A percentile compares a stretch with the other conserved stretches of the same genome.
These are phyloP conservation scores for Populus tomentosa DNA, from an alignment of 441 rosid genomes.

Conservation along the genomic window DNA sequence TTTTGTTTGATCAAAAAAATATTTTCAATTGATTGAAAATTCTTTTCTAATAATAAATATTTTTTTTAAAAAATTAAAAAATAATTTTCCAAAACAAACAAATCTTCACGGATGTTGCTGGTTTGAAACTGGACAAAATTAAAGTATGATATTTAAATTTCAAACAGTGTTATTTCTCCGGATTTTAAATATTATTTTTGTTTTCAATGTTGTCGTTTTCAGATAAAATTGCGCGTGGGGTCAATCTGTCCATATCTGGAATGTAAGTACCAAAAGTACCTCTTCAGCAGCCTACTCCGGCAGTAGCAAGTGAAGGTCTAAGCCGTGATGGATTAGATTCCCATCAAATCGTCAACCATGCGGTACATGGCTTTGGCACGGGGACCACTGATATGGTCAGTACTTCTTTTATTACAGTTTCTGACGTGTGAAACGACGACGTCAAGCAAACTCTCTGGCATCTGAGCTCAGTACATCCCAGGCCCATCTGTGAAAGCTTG, in stretches of 20 bases:
- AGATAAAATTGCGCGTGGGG: slow-evolving; percentile 13
- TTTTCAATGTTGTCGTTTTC: background rate
- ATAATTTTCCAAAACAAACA: too few relatives aligned
- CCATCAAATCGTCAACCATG: background rate
- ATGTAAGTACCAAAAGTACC: background rate
- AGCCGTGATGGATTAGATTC: background rate
- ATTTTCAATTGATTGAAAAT: too few relatives aligned
- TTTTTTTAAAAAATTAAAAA: too few relatives aligned
- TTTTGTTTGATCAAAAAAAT: too few relatives aligned
- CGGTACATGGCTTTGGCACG: background rate
- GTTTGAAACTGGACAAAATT: too few relatives aligned
- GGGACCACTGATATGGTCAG: background rate
- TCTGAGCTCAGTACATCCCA: background rate
- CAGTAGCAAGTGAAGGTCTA: background rate
- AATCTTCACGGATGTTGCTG: too few relatives aligned
- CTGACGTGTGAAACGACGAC: background rate
- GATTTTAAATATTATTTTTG: too few relatives aligned
- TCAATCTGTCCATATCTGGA: background rate
- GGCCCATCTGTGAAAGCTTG: background rate
- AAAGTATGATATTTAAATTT: too few relatives aligned
- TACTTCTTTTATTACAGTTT: too few relatives aligned
- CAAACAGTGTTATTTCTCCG: too few relatives aligned
- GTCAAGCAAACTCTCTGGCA: background rate
- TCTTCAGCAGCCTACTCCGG: background rate
- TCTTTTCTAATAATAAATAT: too few relatives aligned